Conservation (phyloP, 2,329 filamentous ascomycete genomes). For the Diaporthe helianthi region DNA sequence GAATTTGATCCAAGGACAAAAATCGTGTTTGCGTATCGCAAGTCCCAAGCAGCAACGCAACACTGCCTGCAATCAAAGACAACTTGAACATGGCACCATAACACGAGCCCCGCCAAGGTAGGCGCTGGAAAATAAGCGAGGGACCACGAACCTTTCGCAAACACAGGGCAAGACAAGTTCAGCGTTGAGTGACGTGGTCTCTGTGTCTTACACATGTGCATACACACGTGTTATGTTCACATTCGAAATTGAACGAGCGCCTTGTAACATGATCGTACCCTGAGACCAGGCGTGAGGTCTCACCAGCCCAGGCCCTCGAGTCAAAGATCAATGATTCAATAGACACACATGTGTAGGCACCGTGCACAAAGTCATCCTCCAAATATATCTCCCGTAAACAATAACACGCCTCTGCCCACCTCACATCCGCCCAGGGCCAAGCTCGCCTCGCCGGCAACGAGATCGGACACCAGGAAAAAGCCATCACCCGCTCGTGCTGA, state of each 20-base stretch:
- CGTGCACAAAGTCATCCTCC: neutral
- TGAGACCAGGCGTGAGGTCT: neutral
- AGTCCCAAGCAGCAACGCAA: neutral
- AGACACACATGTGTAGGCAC: too few species aligned
- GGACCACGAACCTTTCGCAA: neutral
- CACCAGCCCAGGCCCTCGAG: neutral
- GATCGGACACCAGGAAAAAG: neutral
- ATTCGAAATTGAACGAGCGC: neutral
- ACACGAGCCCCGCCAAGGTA: slow-evolving; percentile 1
- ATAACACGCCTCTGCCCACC: neutral
- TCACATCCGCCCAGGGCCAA: neutral
- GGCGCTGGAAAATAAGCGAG: slow-evolving; percentile 17
- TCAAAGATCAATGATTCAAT: too few species aligned
- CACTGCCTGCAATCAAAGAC: neutral
- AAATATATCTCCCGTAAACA: neutral
- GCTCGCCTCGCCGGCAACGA: neutral
- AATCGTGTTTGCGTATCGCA: neutral
- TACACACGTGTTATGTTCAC: neutral
- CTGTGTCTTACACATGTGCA: slow-evolving; percentile 23
- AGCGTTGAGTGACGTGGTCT: neutral
- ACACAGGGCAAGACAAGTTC: slow-evolving; percentile 23
- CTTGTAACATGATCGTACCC: neutral
- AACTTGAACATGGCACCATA: too few species aligned
- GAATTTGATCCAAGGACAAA: neutral
- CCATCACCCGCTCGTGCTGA: slow-evolving; percentile 18